These are phyloP conservation scores for Zelopaecilomyces penicillatus DNA, from an alignment of 2,329 filamentous ascomycete genomes.

Conservation along the genomic window DNA sequence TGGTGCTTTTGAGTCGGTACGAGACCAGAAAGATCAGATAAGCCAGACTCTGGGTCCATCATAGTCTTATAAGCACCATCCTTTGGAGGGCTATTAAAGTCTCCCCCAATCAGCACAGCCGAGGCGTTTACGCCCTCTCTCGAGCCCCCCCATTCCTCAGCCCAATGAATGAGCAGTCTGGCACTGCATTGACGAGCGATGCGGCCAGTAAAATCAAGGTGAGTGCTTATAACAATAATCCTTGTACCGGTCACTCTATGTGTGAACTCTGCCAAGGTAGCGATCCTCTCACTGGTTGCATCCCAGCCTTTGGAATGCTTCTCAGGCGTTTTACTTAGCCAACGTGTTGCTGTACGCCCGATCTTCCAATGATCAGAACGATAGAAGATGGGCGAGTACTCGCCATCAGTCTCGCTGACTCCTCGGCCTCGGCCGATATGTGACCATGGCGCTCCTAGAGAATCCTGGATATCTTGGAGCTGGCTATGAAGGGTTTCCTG, in stretches of 20 bases:
- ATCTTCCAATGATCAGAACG: slow-evolving; percentile 51
- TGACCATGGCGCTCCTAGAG: slow-evolving; percentile 48
- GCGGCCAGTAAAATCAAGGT: slow-evolving; percentile 56
- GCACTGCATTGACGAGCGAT: slow-evolving; percentile 50
- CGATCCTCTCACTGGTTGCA: slow-evolving; percentile 48
- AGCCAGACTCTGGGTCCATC: slow-evolving; percentile 36
- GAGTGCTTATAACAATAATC: slow-evolving; percentile 58
- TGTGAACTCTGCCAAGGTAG: slow-evolving; percentile 53
- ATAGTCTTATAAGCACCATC: slow-evolving; percentile 52
- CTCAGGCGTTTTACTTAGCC: slow-evolving; percentile 68
- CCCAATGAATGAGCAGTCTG: slow-evolving; percentile 46
- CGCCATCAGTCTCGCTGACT: slow-evolving; percentile 56
- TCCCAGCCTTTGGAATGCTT: slow-evolving; percentile 67
- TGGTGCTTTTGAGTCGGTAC: slow-evolving; percentile 38
- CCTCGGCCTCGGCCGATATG: slow-evolving; percentile 60
- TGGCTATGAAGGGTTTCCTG: slow-evolving; percentile 61
- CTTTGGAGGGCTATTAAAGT: slow-evolving; percentile 57
- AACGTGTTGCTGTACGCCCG: slow-evolving; percentile 54
- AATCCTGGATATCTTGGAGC: slow-evolving; percentile 47
- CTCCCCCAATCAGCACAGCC: slow-evolving; percentile 54
- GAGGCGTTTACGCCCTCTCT: slow-evolving; percentile 21
- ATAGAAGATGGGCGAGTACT: slow-evolving; percentile 80
- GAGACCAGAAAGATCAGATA: slow-evolving; percentile 39
- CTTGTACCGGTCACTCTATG: slow-evolving; percentile 38
- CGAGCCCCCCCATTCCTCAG: slow-evolving; percentile 27